A percentile compares a stretch with the other conserved stretches of the same genome.
These are phyloP conservation scores for Hericium coralloides DNA, from an alignment of 768 basidiomycete genomes.

Conservation along the genomic window DNA sequence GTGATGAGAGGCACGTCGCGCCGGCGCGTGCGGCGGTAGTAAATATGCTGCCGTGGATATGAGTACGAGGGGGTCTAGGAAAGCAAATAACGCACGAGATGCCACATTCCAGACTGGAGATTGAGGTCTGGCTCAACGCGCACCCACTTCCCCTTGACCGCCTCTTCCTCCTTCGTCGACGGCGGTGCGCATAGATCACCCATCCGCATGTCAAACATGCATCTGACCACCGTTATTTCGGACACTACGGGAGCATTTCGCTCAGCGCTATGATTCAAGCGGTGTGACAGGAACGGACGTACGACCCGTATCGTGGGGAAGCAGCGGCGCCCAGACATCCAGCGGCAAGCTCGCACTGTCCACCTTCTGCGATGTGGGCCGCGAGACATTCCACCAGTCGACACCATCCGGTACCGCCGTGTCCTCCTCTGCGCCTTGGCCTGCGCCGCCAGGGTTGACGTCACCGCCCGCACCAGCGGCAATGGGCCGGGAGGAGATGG, in stretches of 20 bases:
- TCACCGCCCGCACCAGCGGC: slow-evolving; percentile 14
- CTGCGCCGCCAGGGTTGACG: slow-evolving; percentile 1
- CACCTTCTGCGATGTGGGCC: slow-evolving; percentile 24
- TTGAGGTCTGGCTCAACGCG: slow-evolving; percentile 79
- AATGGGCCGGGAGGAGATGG: slow-evolving; percentile 30
- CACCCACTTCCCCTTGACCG: slow-evolving; percentile 83
- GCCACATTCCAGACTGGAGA: slow-evolving; percentile 47
- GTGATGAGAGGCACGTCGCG: slow-evolving; percentile 75
- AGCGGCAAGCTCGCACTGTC: slow-evolving; percentile 69
- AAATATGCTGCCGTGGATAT: slow-evolving; percentile 45
- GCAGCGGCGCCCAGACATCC: slow-evolving; percentile 70
- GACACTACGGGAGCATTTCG: slow-evolving; percentile 43
- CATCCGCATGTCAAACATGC: slow-evolving; percentile 53
- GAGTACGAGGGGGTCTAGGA: slow-evolving; percentile 1
- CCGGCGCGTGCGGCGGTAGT: slow-evolving; percentile 80
- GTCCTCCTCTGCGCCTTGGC: not conserved
- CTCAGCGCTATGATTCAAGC: not conserved
- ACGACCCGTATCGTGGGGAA: slow-evolving; percentile 73
- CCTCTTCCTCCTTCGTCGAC: slow-evolving; percentile 63
- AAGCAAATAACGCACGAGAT: slow-evolving; percentile 39
- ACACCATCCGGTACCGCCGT: slow-evolving; percentile 23
- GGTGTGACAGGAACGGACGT: slow-evolving; percentile 21
- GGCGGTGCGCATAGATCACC: slow-evolving; percentile 59
- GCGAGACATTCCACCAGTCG: slow-evolving; percentile 66
- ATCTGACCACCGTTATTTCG: slow-evolving; percentile 65